Base-by-base conservation (phyloP, 768 basidiomycete genomes). In the Exidia glandulosa region DNA sequence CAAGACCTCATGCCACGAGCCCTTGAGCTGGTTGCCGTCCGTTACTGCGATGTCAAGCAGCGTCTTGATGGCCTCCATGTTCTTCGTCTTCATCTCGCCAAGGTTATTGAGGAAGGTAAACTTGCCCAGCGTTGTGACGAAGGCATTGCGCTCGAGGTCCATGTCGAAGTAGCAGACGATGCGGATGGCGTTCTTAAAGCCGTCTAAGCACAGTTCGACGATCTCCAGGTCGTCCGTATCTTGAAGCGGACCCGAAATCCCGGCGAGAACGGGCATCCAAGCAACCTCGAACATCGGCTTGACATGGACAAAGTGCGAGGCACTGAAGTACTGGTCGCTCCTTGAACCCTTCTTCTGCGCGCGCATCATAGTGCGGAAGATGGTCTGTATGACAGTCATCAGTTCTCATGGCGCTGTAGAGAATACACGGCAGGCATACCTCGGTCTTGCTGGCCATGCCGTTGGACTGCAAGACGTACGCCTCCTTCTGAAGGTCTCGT, bases 221-320 rank as follows among this genome's bases (percentile, higher is more conserved):
- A 94, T 76, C 68, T 95, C 94, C 54, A 94, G 76, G 71, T 96
- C 94, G 67, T 97, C 93, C 1, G 94, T 93, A 61, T 94, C 90
- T 71, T 98, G 96, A 48, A 98, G 77, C 16, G 94, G 95, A 0
- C 85, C 91, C 9, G 96, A 98, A 31, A 98, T 77, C 12, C 94
- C 94, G 14, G 96, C 95, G 27, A 99, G 80, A 73, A 97, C 94
- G 1, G 96, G 86, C 75, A 98, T 98, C 96, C 96, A 99, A 25
- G 93, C 94, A 6, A 97, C 94, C 72, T 98, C 95, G 66, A 99
- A 96, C 96, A 99, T 99, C 23, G 96, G 95, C 36, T 86, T 83
- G 62, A 98, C 95, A 70, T 99, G 96, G 60, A 97, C 84, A 63
- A 94, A 91, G 68, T 97, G 90, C 0, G 92, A 96, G 1, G 96